phyloP scores from a whole-genome alignment of 2,329 filamentous ascomycete species.

The Emydomyces testavorans region DNA sequence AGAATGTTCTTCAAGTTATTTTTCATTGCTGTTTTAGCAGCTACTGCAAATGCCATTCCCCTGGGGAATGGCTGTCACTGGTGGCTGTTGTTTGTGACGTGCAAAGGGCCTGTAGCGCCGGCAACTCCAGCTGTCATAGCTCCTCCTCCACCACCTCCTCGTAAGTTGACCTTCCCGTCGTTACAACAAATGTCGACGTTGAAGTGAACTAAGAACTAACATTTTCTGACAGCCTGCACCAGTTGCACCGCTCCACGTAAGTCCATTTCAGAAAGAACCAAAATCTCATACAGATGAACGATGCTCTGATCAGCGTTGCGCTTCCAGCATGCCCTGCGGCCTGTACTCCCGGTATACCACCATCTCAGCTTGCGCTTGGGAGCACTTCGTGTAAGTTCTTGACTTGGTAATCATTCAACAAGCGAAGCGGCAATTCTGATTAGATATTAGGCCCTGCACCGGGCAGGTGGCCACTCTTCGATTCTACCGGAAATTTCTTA shows the following conservation, averaged over 20 bases:
- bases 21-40: neutral
- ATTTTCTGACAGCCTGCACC: neutral
- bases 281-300: neutral
- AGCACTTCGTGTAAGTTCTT: neutral
- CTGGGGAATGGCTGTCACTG: conserved; percentile 3
- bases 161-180: neutral
- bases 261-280: neutral
- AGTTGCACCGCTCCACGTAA: neutral
- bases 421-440: neutral
- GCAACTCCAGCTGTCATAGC: neutral
- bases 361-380: neutral
- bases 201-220: neutral
- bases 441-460: neutral
- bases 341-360: neutral
- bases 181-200: neutral
- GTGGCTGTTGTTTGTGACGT: conserved; percentile 1
- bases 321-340: neutral
- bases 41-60: neutral
- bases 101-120: conserved; percentile 1
- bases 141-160: neutral
- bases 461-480: neutral
- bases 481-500: neutral
- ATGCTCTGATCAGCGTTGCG: neutral
- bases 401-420: too few relatives aligned
- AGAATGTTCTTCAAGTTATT: conserved; percentile 6